These are phyloP conservation scores for Geotrichum phurueaensis DNA, from an alignment of 1,139 yeast species.

Conservation along the genomic window DNA sequence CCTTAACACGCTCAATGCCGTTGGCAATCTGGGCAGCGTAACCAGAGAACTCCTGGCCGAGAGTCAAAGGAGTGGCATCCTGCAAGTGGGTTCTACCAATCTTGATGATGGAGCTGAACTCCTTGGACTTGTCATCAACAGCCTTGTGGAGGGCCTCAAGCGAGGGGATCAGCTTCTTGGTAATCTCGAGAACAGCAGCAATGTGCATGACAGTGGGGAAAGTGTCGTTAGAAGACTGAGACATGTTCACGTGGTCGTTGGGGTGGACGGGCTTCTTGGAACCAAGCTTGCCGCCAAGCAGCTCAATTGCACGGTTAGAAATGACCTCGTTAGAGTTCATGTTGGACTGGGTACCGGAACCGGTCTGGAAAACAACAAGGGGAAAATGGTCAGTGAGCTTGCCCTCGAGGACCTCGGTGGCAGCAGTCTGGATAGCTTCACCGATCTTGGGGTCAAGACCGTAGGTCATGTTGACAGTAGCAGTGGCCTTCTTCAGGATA, in stretches of 20 bases:
- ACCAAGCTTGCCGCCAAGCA: conserved; percentile 86
- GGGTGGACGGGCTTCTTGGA: conserved; percentile 95
- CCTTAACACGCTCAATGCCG: conserved; percentile 83
- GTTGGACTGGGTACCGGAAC: conserved; percentile 97
- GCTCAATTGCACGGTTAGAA: conserved; percentile 94
- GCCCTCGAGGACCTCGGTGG: conserved; percentile 90
- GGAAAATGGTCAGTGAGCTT: conserved; percentile 93
- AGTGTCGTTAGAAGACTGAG: conserved; percentile 96
- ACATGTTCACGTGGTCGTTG: conserved; percentile 97
- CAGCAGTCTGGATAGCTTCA: conserved; percentile 83
- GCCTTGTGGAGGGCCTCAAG: conserved; percentile 71
- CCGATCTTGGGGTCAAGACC: conserved; percentile 86
- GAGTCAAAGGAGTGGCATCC: conserved; percentile 96
- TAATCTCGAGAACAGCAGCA: conserved; percentile 91
- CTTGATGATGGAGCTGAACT: conserved; percentile 83
- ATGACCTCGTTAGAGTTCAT: conserved; percentile 99
- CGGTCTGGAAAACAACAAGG: conserved; percentile 96
- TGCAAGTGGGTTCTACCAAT: conserved; percentile 98
- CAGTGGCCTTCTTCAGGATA: conserved; percentile 88
- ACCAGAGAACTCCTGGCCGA: conserved; percentile 97
- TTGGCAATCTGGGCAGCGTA: conserved; percentile 88
- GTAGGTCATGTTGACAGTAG: conserved; percentile 76
- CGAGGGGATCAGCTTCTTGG: conserved; percentile 69
- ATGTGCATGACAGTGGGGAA: conserved; percentile 99
- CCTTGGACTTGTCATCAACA: conserved; percentile 67